These are phyloP conservation scores for Plantago ovata DNA, from an alignment of 257 asterid species.

Conservation along the genomic window DNA sequence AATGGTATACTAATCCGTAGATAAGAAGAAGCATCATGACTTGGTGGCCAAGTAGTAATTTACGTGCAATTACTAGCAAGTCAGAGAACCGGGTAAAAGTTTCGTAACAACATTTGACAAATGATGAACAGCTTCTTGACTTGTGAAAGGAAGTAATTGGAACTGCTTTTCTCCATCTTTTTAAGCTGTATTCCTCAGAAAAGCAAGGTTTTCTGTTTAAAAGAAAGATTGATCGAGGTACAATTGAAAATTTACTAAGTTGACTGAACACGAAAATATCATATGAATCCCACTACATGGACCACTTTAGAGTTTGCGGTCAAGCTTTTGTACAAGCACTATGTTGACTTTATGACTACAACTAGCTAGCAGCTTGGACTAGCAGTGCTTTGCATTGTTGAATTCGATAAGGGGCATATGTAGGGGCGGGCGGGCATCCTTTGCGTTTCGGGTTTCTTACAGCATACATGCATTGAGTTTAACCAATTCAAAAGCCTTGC, in stretches of 20 bases:
- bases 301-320: neutral
- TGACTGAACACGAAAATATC: slow-evolving; percentile 7
- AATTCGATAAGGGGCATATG: no score
- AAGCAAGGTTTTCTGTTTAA: slow-evolving; percentile 15
- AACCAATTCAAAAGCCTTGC: no score
- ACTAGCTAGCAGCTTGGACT: no score
- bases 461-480: no score
- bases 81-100: neutral
- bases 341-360: neutral
- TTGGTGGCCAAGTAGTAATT: neutral
- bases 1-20: no score
- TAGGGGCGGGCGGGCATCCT: no score
- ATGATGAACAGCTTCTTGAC: slow-evolving; percentile 14
- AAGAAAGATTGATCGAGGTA: neutral
- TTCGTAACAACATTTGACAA: slow-evolving; percentile 20
- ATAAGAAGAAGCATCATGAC: no score
- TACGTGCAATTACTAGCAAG: neutral
- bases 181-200: slow-evolving; percentile 8
- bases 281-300: neutral
- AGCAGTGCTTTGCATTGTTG: no score
- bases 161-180: slow-evolving; percentile 11
- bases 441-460: no score
- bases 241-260: neutral
- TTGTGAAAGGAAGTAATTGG: slow-evolving; percentile 14
- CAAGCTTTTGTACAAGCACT: neutral